Evolutionary conservation across 2,329 filamentous ascomycete species (phyloP).

Genomic region (Fusarium xylarioides): DNA sequence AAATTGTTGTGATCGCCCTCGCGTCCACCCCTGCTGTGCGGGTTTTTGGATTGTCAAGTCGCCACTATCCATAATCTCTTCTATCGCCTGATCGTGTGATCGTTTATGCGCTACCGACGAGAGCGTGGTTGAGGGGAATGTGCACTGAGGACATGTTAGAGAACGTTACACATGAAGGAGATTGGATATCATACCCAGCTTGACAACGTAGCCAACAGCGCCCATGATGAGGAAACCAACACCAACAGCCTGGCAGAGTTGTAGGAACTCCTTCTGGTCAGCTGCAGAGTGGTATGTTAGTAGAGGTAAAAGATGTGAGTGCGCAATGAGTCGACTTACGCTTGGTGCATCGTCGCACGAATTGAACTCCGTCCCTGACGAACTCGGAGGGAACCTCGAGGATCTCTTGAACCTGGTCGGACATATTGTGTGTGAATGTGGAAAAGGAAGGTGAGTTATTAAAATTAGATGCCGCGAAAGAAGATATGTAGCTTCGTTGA

Average conservation of each 20-base stretch:
- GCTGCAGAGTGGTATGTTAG: slow-evolving; percentile 40
- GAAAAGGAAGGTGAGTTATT: slow-evolving; percentile 9
- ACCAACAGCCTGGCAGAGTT: slow-evolving; percentile 67
- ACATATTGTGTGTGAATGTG: slow-evolving; percentile 55
- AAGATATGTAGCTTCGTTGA: slow-evolving; percentile 8
- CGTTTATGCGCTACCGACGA: slow-evolving; percentile 71
- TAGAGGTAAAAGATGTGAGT: background rate
- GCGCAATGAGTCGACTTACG: slow-evolving; percentile 52
- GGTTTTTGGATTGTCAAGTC: slow-evolving; percentile 28
- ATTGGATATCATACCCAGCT: slow-evolving; percentile 65
- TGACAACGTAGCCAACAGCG: slow-evolving; percentile 74
- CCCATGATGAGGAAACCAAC: slow-evolving; percentile 77
- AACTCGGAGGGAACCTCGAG: slow-evolving; percentile 75
- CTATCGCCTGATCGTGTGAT: slow-evolving; percentile 42
- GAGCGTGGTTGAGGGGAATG: slow-evolving; percentile 75
- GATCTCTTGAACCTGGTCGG: slow-evolving; percentile 75
- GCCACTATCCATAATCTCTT: slow-evolving; percentile 27
- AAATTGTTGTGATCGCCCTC: slow-evolving; percentile 34
- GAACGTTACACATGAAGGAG: background rate
- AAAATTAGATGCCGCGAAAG: slow-evolving; percentile 18
- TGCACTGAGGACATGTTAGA: slow-evolving; percentile 60
- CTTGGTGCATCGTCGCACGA: slow-evolving; percentile 70
- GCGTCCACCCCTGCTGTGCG: slow-evolving; percentile 10
- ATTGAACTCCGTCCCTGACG: slow-evolving; percentile 68
- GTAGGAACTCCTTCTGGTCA: slow-evolving; percentile 55